These are phyloP conservation scores for Lyophyllum semitale DNA, from an alignment of 768 basidiomycete species.

Conservation along the genomic window DNA sequence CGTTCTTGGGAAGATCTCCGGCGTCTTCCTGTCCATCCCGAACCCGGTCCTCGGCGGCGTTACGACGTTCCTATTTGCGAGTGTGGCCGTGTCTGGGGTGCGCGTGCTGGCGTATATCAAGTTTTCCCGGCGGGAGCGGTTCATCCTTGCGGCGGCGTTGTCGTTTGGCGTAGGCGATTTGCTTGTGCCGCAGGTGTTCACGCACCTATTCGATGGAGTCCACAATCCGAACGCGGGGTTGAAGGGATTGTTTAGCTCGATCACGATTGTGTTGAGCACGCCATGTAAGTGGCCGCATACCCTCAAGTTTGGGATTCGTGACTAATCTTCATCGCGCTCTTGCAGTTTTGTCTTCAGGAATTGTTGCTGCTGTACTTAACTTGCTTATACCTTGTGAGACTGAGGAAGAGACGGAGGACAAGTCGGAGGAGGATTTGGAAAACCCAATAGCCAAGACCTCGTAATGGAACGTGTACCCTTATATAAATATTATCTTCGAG, in stretches of 20 bases:
- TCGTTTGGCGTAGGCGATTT: conserved; percentile 74
- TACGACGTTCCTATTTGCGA: conserved; percentile 85
- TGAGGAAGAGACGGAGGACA: not conserved
- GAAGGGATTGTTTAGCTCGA: conserved; percentile 71
- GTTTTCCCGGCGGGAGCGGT: conserved; percentile 67
- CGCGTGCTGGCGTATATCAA: conserved; percentile 63
- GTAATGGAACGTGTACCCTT: too few relatives aligned
- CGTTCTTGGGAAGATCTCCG: conserved; percentile 78
- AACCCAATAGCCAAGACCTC: not conserved
- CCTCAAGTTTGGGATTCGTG: not conserved
- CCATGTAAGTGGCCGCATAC: conserved; percentile 58
- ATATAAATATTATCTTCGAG: too few relatives aligned
- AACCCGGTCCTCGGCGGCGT: conserved; percentile 83
- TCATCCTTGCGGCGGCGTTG: conserved; percentile 71
- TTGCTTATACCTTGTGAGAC: conserved; percentile 47
- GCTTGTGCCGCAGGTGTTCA: conserved; percentile 64
- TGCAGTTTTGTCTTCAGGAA: conserved; percentile 56
- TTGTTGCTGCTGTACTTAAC: conserved; percentile 62
- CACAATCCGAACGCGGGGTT: conserved; percentile 52
- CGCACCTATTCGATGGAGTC: conserved; percentile 70
- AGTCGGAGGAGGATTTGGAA: not conserved
- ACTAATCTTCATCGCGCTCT: not conserved
- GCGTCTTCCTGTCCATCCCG: conserved; percentile 84
- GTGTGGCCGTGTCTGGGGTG: conserved; percentile 69
- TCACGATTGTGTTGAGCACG: conserved; percentile 78